Evolutionary conservation across 2,329 filamentous ascomycete species (phyloP), one percentile per base, ranked within the genome.

Genomic region (Raffaelea arxii): DNA sequence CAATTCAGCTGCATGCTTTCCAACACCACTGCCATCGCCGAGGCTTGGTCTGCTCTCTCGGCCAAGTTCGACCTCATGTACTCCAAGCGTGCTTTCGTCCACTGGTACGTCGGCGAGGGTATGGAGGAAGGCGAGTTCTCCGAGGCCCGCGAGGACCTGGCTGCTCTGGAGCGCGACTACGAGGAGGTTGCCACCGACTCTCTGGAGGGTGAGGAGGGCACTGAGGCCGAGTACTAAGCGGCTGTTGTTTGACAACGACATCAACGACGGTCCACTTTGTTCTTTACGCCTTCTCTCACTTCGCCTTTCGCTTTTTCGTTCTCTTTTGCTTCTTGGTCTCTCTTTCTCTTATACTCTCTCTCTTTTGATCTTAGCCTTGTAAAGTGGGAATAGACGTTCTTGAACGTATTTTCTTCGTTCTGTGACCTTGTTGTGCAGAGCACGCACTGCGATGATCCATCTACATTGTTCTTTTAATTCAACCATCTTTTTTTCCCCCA

Each of bases 41-140:
- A 97, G 75, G 92, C 92, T 54, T 98, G 92, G 92, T 90, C 86
- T 54, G 89, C 89, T 56, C 81, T 98, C 55, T 94, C 89, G 52
- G 80, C 84, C 80, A 98, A 98, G 77, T 98, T 98, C 76, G 92
- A 98, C 65, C 87, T 98, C 67, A 98, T 98, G 92, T 96, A 97
- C 83, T 94, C 88, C 69, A 98, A 98, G 85, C 92, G 92, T 76
- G 92, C 92, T 53, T 98, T 98, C 73, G 92, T 98, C 55, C 92
- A 98, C 75, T 98, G 92, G 92, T 98, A 97, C 63, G 92, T 98
- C 65, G 92, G 92, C 75, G 92, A 97, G 78, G 92, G 92, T 82
- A 98, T 98, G 92, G 92, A 98, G 79, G 92, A 98, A 71, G 92
- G 92, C 70, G 92, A 98, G 73, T 98, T 98, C 81, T 94, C 88